Conservation (phyloP, 129 eudicot genomes). For the Saposhnikovia divaricata region DNA sequence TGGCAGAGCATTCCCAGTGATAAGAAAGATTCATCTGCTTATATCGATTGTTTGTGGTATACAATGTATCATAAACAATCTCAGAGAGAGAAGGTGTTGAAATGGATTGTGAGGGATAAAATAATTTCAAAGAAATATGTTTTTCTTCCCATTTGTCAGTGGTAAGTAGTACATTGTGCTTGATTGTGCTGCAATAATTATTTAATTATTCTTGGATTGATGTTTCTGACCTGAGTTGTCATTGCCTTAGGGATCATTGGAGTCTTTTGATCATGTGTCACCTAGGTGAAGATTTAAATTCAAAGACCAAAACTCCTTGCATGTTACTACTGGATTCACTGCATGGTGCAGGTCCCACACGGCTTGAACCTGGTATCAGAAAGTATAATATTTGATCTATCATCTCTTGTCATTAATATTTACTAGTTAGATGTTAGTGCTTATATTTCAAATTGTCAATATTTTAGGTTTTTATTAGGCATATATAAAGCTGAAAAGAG, state of each 20-base stretch:
- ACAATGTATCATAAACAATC: slow-evolving; percentile 25
- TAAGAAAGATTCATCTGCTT: slow-evolving; percentile 33
- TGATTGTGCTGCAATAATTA: not conserved
- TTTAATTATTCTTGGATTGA: not conserved
- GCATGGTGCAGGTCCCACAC: slow-evolving; percentile 34
- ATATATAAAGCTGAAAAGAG: slow-evolving; percentile 35
- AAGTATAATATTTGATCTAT: slow-evolving; percentile 29
- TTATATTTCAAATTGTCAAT: not conserved
- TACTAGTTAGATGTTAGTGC: not conserved
- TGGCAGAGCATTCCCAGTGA: slow-evolving; percentile 51
- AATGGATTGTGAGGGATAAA: slow-evolving; percentile 47
- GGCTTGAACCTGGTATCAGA: slow-evolving; percentile 49
- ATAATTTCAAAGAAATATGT: slow-evolving; percentile 62
- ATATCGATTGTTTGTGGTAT: slow-evolving; percentile 60
- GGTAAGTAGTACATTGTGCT: slow-evolving; percentile 36
- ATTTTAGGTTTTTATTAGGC: slow-evolving; percentile 50
- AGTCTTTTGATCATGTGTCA: slow-evolving; percentile 64
- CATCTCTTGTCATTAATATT: not conserved
- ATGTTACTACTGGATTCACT: slow-evolving; percentile 71
- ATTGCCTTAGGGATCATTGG: slow-evolving; percentile 64
- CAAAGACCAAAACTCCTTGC: slow-evolving; percentile 49
- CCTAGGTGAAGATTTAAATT: slow-evolving; percentile 44
- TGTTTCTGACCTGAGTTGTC: slow-evolving; percentile 12
- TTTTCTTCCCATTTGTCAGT: slow-evolving; percentile 52
- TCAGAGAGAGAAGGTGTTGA: slow-evolving; percentile 36